Conservation (phyloP, 345 rosid genomes). For the Eucalyptus fibrosa region DNA sequence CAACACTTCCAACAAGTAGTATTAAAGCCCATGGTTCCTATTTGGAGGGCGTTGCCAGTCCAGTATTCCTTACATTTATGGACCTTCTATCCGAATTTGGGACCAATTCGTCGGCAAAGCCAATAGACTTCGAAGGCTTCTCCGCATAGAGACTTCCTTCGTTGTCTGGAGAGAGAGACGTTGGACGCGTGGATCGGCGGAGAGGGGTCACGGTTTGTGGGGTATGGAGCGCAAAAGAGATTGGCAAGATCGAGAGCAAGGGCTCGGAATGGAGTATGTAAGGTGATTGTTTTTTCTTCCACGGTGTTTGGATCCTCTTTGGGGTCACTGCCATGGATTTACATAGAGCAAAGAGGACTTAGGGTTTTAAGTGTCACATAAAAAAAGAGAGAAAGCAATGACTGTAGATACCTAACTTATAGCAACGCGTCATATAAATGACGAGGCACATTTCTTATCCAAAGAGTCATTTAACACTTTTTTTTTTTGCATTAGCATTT, state of each 20-base stretch:
- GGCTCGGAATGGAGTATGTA: neutral
- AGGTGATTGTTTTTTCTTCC: conserved; percentile 15
- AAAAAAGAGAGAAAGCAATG: neutral
- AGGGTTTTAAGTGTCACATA: neutral
- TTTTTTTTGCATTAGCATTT: too few species aligned
- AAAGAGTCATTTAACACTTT: too few species aligned
- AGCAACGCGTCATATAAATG: too few species aligned
- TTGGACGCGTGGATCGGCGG: conserved; percentile 39
- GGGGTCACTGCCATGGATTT: conserved; percentile 36
- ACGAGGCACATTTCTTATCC: too few species aligned
- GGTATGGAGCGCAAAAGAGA: conserved; percentile 27
- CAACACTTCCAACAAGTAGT: too few species aligned
- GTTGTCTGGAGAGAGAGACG: neutral
- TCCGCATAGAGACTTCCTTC: neutral
- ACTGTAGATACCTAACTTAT: too few species aligned
- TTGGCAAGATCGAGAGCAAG: conserved; percentile 5
- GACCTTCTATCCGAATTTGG: neutral
- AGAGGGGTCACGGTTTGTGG: conserved; percentile 19
- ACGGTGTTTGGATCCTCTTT: conserved; percentile 4
- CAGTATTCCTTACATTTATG: neutral
- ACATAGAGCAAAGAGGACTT: neutral
- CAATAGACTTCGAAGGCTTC: neutral
- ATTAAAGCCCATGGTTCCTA: neutral
- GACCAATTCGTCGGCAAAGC: neutral
- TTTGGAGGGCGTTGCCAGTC: neutral